Conservation (phyloP, 169 alveolate genomes). For the Eimeria mitis region DNA sequence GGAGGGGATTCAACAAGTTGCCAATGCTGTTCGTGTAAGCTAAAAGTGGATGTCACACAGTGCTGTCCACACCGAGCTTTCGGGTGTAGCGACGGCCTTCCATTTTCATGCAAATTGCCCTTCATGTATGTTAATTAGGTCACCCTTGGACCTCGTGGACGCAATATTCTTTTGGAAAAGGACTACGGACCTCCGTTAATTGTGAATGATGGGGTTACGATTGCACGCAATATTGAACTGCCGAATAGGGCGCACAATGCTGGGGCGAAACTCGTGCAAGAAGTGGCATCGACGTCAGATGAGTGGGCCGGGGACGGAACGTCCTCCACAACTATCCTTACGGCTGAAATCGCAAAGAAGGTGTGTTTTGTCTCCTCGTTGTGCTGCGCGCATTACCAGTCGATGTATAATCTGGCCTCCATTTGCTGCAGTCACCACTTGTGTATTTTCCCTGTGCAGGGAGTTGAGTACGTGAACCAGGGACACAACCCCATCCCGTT, state of each 20-base stretch:
- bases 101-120: not conserved
- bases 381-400: not conserved
- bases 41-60: not conserved
- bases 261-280: slow-evolving; percentile 94
- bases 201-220: slow-evolving; percentile 95
- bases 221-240: slow-evolving; percentile 92
- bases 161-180: slow-evolving; percentile 92
- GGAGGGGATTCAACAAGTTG: slow-evolving; percentile 90
- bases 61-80: not conserved
- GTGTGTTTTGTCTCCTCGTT: not conserved
- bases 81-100: not conserved
- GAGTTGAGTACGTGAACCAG: slow-evolving; percentile 92
- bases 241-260: slow-evolving; percentile 91
- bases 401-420: not conserved
- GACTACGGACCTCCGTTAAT: slow-evolving; percentile 93
- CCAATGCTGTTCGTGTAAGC: slow-evolving; percentile 90
- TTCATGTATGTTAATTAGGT: slow-evolving; percentile 83
- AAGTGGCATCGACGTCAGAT: slow-evolving; percentile 93
- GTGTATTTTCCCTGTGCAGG: slow-evolving; percentile 80
- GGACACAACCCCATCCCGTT: slow-evolving; percentile 93
- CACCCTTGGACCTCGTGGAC: slow-evolving; percentile 95
- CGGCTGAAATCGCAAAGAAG: slow-evolving; percentile 91
- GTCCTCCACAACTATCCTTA: slow-evolving; percentile 93
- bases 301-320: slow-evolving; percentile 96
- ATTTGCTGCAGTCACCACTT: not conserved